Evolutionary conservation across 108 stramenopile species (phyloP).

Genomic region (Skeletonema tropicum): DNA sequence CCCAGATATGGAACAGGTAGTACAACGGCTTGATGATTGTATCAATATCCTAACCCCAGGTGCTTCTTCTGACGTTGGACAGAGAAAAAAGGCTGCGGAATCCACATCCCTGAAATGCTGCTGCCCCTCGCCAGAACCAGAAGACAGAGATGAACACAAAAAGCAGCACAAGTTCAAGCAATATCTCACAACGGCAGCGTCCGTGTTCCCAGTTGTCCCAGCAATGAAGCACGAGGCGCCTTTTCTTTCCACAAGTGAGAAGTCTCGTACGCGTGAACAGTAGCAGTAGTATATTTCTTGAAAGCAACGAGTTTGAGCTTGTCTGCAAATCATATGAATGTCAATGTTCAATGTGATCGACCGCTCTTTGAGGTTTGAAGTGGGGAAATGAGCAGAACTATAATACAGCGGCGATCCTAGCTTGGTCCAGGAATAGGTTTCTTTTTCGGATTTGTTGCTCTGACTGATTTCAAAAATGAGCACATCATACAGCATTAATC

Average conservation of each 20-base stretch:
- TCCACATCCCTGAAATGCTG: background rate
- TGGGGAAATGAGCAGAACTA: too few relatives aligned
- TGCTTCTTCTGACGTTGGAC: background rate
- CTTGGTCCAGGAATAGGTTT: too few relatives aligned
- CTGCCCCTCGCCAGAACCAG: background rate
- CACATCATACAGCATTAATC: too few relatives aligned
- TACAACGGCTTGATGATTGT: slow-evolving; percentile 15
- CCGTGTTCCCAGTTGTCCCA: background rate
- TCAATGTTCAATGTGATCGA: too few relatives aligned
- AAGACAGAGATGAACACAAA: background rate
- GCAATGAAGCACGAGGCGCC: background rate
- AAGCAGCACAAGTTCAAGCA: background rate
- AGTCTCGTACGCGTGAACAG: too few relatives aligned
- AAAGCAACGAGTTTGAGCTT: too few relatives aligned
- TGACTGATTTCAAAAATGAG: too few relatives aligned
- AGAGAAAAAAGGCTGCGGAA: background rate
- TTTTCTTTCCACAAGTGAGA: background rate
- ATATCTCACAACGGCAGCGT: background rate
- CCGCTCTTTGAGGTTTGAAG: too few relatives aligned
- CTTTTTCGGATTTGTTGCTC: too few relatives aligned
- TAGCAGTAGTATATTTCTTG: too few relatives aligned
- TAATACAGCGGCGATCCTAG: too few relatives aligned
- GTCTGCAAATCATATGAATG: too few relatives aligned
- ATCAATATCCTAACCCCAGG: slow-evolving; percentile 8
- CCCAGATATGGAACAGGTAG: slow-evolving; percentile 23